phyloP scores from a whole-genome alignment of 768 basidiomycete genomes.

The Boletales sp. region DNA sequence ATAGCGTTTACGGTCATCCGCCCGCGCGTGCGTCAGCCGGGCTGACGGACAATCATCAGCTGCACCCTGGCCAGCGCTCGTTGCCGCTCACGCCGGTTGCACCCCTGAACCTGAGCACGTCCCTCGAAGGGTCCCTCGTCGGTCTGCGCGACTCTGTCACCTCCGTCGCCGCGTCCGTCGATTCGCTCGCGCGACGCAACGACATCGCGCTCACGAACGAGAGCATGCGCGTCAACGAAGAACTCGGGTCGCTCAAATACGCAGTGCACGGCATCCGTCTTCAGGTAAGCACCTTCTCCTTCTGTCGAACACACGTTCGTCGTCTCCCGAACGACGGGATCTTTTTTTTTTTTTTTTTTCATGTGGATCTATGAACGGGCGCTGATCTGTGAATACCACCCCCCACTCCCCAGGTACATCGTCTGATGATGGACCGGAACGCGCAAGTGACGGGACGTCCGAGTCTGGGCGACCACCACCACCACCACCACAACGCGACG shows the following conservation, averaged over 20 bases:
- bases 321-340: not conserved
- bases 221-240: constrained; percentile 67
- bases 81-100: constrained; percentile 42
- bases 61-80: constrained; percentile 22
- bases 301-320: no score
- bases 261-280: constrained; percentile 74
- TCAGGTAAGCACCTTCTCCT: constrained; percentile 45
- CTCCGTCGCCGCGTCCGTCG: constrained; percentile 55
- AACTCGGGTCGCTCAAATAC: constrained; percentile 64
- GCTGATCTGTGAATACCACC: constrained; percentile 13
- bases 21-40: constrained; percentile 15
- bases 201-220: constrained; percentile 72
- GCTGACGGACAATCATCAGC: constrained; percentile 16
- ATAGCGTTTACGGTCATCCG: constrained; percentile 23
- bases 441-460: constrained; percentile 48
- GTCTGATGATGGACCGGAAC: constrained; percentile 75
- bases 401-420: constrained; percentile 48
- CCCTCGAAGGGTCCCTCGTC: constrained; percentile 58
- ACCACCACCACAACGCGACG: not conserved
- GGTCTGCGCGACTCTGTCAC: constrained; percentile 60
- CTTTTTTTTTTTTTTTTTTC: constrained; percentile 6
- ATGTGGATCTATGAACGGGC: constrained; percentile 4
- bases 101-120: constrained; percentile 59
- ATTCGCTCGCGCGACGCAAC: constrained; percentile 56
- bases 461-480: constrained; percentile 20